A percentile compares a stretch with the other conserved stretches of the same genome.
These are phyloP conservation scores for Trapa bicornis DNA, from an alignment of 345 rosid genomes.

Conservation along the genomic window DNA sequence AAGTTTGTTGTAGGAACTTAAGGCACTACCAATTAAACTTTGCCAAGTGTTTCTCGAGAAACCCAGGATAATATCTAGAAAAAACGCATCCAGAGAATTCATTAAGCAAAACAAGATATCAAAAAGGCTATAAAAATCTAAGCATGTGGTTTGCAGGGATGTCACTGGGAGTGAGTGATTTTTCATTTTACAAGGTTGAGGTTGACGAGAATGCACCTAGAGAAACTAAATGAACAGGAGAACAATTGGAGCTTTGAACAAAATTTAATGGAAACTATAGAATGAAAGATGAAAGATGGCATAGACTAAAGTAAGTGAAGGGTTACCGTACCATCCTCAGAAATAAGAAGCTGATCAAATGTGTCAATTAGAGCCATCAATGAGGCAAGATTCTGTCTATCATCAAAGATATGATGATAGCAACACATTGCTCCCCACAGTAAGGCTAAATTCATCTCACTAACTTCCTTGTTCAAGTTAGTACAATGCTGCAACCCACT, in stretches of 20 bases:
- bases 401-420: constrained; percentile 36
- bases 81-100: not conserved
- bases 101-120: not conserved
- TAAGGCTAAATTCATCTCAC: constrained; percentile 33
- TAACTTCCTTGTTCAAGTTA: constrained; percentile 20
- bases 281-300: not conserved
- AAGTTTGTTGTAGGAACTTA: constrained; percentile 37
- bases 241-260: not conserved
- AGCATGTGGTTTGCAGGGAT: too few relatives aligned
- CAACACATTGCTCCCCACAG: constrained; percentile 65
- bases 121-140: not conserved
- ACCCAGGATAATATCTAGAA: constrained; percentile 45
- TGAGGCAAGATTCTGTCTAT: constrained; percentile 25
- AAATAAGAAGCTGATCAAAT: constrained; percentile 32
- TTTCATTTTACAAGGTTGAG: too few relatives aligned
- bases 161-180: too few relatives aligned
- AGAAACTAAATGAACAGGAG: not conserved
- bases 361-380: constrained; percentile 42
- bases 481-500: constrained; percentile 14
- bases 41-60: constrained; percentile 45
- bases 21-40: constrained; percentile 58
- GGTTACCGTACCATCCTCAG: constrained; percentile 30
- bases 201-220: too few relatives aligned
- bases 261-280: not conserved
- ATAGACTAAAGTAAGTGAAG: not conserved